Evolutionary conservation across 257 asterid genomes (phyloP), one percentile per base, ranked within the genome.

Genomic region (Ilex aquifolium): DNA sequence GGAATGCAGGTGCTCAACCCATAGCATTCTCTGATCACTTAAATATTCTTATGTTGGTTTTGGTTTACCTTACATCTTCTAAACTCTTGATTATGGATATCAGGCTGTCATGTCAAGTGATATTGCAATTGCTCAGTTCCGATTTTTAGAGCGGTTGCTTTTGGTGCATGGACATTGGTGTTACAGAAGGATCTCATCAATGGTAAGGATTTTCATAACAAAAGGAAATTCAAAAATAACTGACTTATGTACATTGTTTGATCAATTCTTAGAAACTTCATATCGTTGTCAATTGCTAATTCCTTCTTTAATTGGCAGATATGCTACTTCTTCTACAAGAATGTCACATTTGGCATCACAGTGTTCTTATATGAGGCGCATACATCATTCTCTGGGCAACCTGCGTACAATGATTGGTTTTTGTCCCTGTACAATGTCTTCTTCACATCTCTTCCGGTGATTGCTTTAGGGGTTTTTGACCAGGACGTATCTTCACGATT

Each of bases 401-500:
- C 95, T 44, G 95, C 90, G 1, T 88, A 88, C 56, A 91, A 91
- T 39, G 98, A 91, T 53, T 91, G 98, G 98, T 91, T 82, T 72
- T 71, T 91, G 66, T 78, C 98, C 56, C 80, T 87, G 51, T 91
- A 84, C 88, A 91, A 91, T 9, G 90, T 91, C 14, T 86, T 91
- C 91, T 91, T 91, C 78, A 91, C 98, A 11, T 91, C 98, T 36
- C 79, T 91, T 71, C 98, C 98, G 0, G 98, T 82, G 49, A 88
- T 91, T 13, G 96, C 98, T 44, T 21, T 91, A 69, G 98, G 98
- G 8, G 96, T 91, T 57, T 86, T 88, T 32, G 98, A 91, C 80
- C 98, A 91, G 66, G 98, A 91, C 63, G 95, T 91, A 49, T 86
- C 98, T 59, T 85, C 98, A 60, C 74, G 91, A 64, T 81, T 75